Evolutionary conservation across 495 filamentous ascomycete species (phyloP), one percentile per base, ranked within the genome.

Genomic region (Penicillium argentinense): DNA sequence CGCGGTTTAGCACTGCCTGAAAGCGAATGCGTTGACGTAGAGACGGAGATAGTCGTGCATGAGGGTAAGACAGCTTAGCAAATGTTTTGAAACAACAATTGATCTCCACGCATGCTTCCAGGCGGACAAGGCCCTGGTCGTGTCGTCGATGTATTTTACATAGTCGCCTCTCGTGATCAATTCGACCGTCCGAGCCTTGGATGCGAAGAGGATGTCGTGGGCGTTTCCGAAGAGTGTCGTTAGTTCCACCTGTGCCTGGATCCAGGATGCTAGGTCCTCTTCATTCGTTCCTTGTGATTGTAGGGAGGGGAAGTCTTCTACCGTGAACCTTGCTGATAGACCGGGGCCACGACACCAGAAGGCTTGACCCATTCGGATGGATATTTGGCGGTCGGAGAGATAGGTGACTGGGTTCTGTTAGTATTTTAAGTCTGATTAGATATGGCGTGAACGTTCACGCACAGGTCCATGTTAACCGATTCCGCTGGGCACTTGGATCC

Each of bases 291-390:
- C 34, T 27, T 37, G 39, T 2, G 40, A 42, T 13, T 24, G 51
- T 4, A 54, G 32, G n/a, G 21, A 32, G 19, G 51, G 51, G 34
- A 44, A 53, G 32, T 54, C 51, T 2, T 54, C 13, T 18, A 25
- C 33, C 8, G 45, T 54, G 5, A 54, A 48, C 2, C 32, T 21
- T 4, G 45, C 38, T 6, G 51, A 48, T 3, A 54, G 44, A 8
- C 37, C 39, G 4, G 51, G 51, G 0, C 51, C 51, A 11, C 51
- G 51, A 13, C 39, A 54, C 51, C 51, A 54, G 28, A 54, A 54
- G 5, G 51, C 39, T 23, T 54, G 51, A 4, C 51, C 51, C 51
- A 54, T 54, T 34, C 42, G 45, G 5, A 54, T 45, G 9, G 51
- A 49, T 5, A 54, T 54, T 36, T 54, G 51, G 18, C 51, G 51